Evolutionary conservation across 352 stramenopile genomes (phyloP), one percentile per base, ranked within the genome.

Genomic region (Globisporangium middletonii): DNA sequence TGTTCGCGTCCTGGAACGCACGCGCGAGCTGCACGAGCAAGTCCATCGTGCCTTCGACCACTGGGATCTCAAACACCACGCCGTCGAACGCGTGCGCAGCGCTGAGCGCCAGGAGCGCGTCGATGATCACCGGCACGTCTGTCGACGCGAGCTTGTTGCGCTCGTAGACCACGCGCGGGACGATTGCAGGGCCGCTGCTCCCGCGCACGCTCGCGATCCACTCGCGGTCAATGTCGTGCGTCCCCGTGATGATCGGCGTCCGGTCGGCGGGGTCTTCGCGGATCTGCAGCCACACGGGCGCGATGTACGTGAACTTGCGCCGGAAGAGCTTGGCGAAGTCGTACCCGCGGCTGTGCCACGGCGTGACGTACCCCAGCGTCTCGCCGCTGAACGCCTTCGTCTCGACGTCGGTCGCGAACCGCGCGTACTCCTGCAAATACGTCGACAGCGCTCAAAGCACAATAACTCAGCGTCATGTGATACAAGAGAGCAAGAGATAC

Each of bases 201-300:
- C 71, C 49, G 45, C 76, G 83, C 8, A 90, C 63, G 43, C 73
- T 72, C 0, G 42, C 16, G 33, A 90, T 59, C 83, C 83, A 93
- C 53, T 73, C 50, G 0, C 45, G 51, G 56, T 92, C 81, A 35
- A 92, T 83, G 48, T 92, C 83, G 59, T 93, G 83, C 0, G 65
- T 70, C 3, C 83, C 83, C 3, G 83, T 90, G 57, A 93, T 63
- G 12, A 83, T 69, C 18, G 82, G 78, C 55, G 64, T 62, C 27
- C 77, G 68, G 9, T 37, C 57, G 19, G 73, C 57, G 19, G 51
- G 48, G 43, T 87, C 71, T 53, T 87, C 79, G 33, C 77, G 75
- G 23, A 93, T 64, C 53, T 93, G 83, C n/a, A 90, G 70, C 83
- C 83, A 93, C 65, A 92, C 81, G 43, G 83, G 83, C 57, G 82